Base-by-base conservation (phyloP, 208 protist genomes). In the Wallacemonas collosoma region DNA sequence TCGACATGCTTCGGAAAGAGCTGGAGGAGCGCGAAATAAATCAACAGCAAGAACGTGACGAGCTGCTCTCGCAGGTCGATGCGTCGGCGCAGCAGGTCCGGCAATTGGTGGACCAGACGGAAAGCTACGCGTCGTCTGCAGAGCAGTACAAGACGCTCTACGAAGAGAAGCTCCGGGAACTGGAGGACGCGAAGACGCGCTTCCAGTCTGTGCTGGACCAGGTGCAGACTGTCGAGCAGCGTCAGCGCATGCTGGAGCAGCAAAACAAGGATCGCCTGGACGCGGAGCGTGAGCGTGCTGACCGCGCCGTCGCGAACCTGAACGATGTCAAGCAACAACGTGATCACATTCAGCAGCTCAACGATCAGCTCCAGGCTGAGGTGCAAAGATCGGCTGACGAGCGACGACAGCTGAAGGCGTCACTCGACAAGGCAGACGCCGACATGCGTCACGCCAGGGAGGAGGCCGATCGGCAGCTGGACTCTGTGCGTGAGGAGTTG, bases 91-190 rank as follows among this genome's bases (percentile, higher is more conserved):
- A 54, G 17, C 78, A 88, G 57, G 36, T 81, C 5, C 64, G 65
- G 8, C 73, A 86, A 56, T 11, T 71, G 36, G 67, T 61, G 48
- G 80, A 86, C 53, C 81, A 88, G 71, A 65, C 60, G 36, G 80
- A 88, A 60, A 58, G 72, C 39, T 86, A 79, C 77, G 76, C 77
- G 26, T 71, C 74, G 44, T 64, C 85, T n/a, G 74, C 79, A 3
- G 68, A 70, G 26, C 85, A 90, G 67, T 87, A 83, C 76, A 74
- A 87, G 62, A 62, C 64, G 41, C 72, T 89, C 60, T 87, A 85
- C 61, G 73, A 74, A 35, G 78, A 84, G 2, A 89, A 89, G 68
- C 62, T 76, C 41, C 68, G 60, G 12, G 76, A 89, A 66, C 45
- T 86, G 17, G 75, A 84, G 40, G 66, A 76, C 38, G 53, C 77